Conservation (phyloP, 1,284 basidiomycete species). For the Papiliotrema terrestris region DNA sequence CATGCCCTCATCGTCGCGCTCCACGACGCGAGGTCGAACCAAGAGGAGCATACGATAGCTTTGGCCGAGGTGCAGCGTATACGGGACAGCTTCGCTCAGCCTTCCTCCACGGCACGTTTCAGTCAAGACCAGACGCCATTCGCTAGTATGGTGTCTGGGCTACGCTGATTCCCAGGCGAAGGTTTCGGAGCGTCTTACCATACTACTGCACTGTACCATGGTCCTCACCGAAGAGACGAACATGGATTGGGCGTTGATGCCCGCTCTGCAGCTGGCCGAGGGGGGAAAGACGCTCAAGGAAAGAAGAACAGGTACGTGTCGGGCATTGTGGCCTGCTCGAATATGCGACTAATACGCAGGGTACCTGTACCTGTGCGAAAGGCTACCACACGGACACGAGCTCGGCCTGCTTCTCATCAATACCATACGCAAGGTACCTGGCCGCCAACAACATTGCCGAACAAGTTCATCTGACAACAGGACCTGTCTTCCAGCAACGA, state of each 20-base stretch:
- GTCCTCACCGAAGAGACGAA: neutral
- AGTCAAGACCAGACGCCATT: too few species aligned
- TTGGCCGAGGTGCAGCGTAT: conserved; percentile 18
- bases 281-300: conserved; percentile 28
- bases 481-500: conserved; percentile 31
- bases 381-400: conserved; percentile 34
- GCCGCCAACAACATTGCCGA: neutral
- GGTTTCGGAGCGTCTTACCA: conserved; percentile 33
- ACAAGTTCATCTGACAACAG: conserved; percentile 10
- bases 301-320: conserved; percentile 31
- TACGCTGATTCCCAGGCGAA: conserved; percentile 18
- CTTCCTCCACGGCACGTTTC: conserved; percentile 22
- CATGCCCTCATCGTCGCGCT: conserved; percentile 37
- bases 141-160: too few species aligned
- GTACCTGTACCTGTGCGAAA: conserved; percentile 40
- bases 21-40: conserved; percentile 21
- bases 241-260: conserved; percentile 35
- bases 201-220: conserved; percentile 30
- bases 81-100: conserved; percentile 9
- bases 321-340: neutral
- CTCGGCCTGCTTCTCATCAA: conserved; percentile 44
- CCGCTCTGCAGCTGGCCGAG: conserved; percentile 42
- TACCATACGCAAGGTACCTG: conserved; percentile 43
- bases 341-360: conserved; percentile 14
- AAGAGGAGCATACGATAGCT: conserved; percentile 32